phyloP scores from a whole-genome alignment of 225 moss, liverwort and hornwort species.

The Polytrichum formosum region DNA sequence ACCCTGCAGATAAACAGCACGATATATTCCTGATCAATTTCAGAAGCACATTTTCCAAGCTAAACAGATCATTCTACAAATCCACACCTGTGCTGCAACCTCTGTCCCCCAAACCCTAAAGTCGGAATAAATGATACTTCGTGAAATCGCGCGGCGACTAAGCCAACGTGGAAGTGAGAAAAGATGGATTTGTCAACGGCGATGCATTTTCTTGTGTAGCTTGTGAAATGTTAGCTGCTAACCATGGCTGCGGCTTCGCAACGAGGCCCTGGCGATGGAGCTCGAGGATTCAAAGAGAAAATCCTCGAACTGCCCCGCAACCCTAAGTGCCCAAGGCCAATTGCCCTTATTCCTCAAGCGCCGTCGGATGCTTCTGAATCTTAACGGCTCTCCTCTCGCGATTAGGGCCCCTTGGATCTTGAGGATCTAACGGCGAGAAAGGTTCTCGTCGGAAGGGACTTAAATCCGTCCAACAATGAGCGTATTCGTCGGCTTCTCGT shows the following conservation, averaged over 20 bases:
- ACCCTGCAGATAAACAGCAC: conserved; percentile 27
- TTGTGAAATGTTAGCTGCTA: not conserved
- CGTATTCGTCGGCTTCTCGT: no score
- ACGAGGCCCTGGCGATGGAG: not conserved
- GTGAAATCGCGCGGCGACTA: not conserved
- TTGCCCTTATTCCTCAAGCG: no score
- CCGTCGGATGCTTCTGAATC: no score
- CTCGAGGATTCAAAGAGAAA: conserved; percentile 19
- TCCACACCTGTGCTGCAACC: no score
- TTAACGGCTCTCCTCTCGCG: no score
- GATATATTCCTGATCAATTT: no score
- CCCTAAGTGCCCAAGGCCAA: conserved; percentile 16
- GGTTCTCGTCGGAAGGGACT: no score
- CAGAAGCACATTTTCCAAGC: not conserved
- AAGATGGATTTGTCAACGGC: not conserved
- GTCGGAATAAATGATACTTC: not conserved
- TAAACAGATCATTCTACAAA: not conserved
- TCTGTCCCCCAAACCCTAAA: not conserved
- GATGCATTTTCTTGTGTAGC: no score
- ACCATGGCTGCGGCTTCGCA: conserved; percentile 34
- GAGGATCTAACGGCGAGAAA: no score
- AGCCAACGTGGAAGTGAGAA: not conserved
- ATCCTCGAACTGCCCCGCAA: not conserved
- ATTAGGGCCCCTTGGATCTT: no score
- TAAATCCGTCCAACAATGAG: no score